A percentile compares a stretch with the other conserved stretches of the same genome.
phyloP scores from a whole-genome alignment of 2,329 filamentous ascomycete genomes.

The Fusarium xyrophilum region DNA sequence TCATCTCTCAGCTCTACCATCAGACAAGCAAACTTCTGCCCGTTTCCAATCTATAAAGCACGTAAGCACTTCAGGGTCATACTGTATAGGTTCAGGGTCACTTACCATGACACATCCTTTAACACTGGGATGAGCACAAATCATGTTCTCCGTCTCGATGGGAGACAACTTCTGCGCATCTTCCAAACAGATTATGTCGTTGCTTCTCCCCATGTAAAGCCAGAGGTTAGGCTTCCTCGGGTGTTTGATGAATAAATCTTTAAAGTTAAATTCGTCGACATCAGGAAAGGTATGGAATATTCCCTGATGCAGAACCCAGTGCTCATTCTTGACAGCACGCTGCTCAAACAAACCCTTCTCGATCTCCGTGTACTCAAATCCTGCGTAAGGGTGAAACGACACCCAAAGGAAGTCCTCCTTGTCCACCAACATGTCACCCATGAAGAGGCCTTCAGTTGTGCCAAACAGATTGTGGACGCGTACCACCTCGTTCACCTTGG shows the following conservation, averaged over 20 bases:
- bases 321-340: not conserved
- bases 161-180: not conserved
- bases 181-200: not conserved
- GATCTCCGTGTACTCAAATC: not conserved
- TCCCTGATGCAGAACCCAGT: not conserved
- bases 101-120: not conserved
- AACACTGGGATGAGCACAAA: not conserved
- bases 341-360: not conserved
- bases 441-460: not conserved
- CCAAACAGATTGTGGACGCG: not conserved
- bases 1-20: not conserved
- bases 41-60: not conserved
- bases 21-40: not conserved
- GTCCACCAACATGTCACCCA: not conserved
- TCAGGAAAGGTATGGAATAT: not conserved
- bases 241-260: not conserved
- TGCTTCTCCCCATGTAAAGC: not conserved
- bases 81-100: rapidly evolving
- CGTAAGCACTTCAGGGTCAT: rapidly evolving
- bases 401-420: not conserved
- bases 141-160: not conserved
- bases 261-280: not conserved
- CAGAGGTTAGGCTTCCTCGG: not conserved
- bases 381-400: not conserved
- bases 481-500: not conserved